These are phyloP conservation scores for Akanthomyces dipterigenus DNA, from an alignment of 2,329 filamentous ascomycete genomes.

Conservation along the genomic window DNA sequence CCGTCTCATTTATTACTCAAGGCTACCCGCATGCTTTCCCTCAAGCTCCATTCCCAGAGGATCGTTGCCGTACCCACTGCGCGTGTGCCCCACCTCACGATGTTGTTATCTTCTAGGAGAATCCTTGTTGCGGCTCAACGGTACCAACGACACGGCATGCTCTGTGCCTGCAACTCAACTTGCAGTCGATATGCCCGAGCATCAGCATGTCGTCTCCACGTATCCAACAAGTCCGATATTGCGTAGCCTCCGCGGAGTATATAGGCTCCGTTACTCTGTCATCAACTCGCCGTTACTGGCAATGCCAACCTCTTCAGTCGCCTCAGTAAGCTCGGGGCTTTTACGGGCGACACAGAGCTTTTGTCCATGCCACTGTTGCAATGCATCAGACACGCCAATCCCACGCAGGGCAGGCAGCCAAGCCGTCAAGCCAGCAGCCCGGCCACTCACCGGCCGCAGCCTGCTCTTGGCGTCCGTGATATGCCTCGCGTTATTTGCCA, in stretches of 20 bases:
- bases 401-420: neutral
- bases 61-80: constrained; percentile 6
- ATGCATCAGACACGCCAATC: neutral
- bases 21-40: neutral
- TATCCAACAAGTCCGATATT: neutral
- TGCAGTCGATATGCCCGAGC: neutral
- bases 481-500: neutral
- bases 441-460: neutral
- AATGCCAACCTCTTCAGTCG: neutral
- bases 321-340: neutral
- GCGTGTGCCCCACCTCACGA: constrained; percentile 4
- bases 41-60: neutral
- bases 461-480: neutral
- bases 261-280: neutral
- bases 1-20: neutral
- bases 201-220: neutral
- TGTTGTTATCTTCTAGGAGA: neutral
- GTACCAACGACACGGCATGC: neutral
- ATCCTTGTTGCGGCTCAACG: neutral
- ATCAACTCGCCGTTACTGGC: neutral
- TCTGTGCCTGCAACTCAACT: neutral
- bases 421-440: neutral
- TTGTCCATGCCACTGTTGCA: neutral
- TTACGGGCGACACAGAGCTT: neutral
- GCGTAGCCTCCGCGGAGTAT: neutral